A percentile compares a stretch with the other conserved stretches of the same genome.
These are phyloP conservation scores for Smittium culicis DNA, from an alignment of 371 early-diverging fungal genomes.

Conservation along the genomic window DNA sequence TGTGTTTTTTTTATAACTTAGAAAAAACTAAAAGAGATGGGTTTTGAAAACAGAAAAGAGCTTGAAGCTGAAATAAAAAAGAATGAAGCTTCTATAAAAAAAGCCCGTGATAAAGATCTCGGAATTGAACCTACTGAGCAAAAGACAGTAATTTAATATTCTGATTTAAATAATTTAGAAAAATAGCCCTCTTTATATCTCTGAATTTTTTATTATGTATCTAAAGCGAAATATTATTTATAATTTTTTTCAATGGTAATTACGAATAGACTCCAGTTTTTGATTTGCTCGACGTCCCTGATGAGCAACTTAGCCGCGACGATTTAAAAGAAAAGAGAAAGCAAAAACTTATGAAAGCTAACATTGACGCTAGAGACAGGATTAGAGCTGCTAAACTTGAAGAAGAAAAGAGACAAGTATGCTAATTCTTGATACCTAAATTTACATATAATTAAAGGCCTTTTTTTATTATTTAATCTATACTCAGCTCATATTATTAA, in stretches of 20 bases:
- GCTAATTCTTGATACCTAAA: background rate
- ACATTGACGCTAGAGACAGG: constrained; percentile 64
- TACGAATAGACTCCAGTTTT: constrained; percentile 49
- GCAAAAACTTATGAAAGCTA: constrained; percentile 65
- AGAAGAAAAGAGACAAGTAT: constrained; percentile 38
- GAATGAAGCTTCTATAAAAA: constrained; percentile 45
- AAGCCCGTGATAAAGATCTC: constrained; percentile 60
- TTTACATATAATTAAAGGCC: background rate
- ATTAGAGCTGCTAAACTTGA: constrained; percentile 66
- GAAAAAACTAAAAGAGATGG: constrained; percentile 20
- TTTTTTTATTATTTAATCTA: background rate
- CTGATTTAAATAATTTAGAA: too few relatives aligned
- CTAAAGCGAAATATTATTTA: too few relatives aligned
- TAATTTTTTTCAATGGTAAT: too few relatives aligned
- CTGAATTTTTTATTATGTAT: too few relatives aligned
- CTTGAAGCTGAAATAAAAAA: constrained; percentile 55
- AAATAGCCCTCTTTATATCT: too few relatives aligned
- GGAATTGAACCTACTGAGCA: constrained; percentile 68
- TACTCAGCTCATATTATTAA: too few relatives aligned
- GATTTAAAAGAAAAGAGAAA: constrained; percentile 72
- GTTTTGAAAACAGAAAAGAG: constrained; percentile 57
- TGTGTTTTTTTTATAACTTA: background rate
- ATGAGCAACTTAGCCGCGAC: constrained; percentile 57
- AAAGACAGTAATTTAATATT: constrained; percentile 31
- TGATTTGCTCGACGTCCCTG: constrained; percentile 61